A percentile compares a stretch with the other conserved stretches of the same genome.
These are phyloP conservation scores for Mallotus japonicus DNA, from an alignment of 441 rosid genomes.

Conservation along the genomic window DNA sequence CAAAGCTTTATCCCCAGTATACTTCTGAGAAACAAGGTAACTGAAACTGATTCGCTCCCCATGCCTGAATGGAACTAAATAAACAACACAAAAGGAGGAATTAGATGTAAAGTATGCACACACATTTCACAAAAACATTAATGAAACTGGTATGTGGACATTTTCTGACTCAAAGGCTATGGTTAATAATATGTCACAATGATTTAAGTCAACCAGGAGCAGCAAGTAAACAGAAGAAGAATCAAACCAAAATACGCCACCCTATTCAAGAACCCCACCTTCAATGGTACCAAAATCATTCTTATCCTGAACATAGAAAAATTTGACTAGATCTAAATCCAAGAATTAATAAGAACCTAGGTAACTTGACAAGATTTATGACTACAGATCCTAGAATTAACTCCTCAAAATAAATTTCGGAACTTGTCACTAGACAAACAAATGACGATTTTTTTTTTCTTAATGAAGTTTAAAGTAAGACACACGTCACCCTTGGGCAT, in stretches of 20 bases:
- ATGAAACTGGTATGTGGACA: neutral
- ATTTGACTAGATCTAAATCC: neutral
- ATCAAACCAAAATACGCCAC: neutral
- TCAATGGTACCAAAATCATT: neutral
- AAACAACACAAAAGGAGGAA: constrained; percentile 2
- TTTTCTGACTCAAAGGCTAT: neutral
- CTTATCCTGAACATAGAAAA: neutral
- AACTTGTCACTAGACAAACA: neutral
- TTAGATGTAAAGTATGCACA: neutral
- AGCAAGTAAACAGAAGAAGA: neutral
- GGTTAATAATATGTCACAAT: neutral
- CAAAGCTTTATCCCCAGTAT: constrained; percentile 76
- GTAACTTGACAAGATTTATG: neutral
- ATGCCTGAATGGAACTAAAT: constrained; percentile 81
- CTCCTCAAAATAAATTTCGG: neutral
- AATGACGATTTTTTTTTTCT: neutral
- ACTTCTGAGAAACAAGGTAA: constrained; percentile 89
- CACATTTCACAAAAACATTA: neutral
- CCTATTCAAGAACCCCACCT: neutral
- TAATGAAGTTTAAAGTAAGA: neutral
- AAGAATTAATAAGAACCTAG: neutral
- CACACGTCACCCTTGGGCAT: neutral
- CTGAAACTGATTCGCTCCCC: constrained; percentile 96
- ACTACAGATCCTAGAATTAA: neutral
- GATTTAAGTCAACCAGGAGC: neutral